These are phyloP conservation scores for Breviolum minutum DNA, from an alignment of 73 alveolate species.

Conservation along the genomic window DNA sequence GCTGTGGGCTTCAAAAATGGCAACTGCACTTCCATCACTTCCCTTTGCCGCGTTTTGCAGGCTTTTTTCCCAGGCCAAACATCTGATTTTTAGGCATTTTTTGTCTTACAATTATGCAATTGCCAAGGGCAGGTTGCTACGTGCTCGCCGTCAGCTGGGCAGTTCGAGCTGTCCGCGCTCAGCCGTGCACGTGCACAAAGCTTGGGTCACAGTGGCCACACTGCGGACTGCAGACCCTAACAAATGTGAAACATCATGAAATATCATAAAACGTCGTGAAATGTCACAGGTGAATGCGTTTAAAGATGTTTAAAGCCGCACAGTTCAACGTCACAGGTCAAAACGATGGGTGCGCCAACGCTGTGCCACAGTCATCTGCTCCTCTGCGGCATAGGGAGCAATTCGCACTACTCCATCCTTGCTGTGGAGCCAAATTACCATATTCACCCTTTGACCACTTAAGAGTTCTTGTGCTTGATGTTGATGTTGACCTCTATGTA, in stretches of 20 bases:
- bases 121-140: neutral
- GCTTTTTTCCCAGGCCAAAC: neutral
- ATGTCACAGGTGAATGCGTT: too few species aligned
- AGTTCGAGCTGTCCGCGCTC: too few species aligned
- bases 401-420: conserved; percentile 62
- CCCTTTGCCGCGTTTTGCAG: too few species aligned
- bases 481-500: conserved; percentile 74
- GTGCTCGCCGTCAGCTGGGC: neutral
- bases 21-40: too few species aligned
- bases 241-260: too few species aligned
- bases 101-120: neutral
- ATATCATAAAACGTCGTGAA: too few species aligned
- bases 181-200: too few species aligned
- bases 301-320: too few species aligned
- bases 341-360: conserved; percentile 26
- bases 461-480: conserved; percentile 64
- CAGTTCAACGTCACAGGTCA: neutral
- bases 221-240: too few species aligned
- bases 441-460: conserved; percentile 31
- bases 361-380: conserved; percentile 45
- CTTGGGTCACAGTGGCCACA: too few species aligned
- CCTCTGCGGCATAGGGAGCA: conserved; percentile 69
- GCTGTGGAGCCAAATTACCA: conserved; percentile 41
- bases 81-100: neutral
- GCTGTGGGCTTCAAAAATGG: too few species aligned